Evolutionary conservation across 352 stramenopile species (phyloP), one percentile per base, ranked within the genome.

Genomic region (Phytophthora brassicae): DNA sequence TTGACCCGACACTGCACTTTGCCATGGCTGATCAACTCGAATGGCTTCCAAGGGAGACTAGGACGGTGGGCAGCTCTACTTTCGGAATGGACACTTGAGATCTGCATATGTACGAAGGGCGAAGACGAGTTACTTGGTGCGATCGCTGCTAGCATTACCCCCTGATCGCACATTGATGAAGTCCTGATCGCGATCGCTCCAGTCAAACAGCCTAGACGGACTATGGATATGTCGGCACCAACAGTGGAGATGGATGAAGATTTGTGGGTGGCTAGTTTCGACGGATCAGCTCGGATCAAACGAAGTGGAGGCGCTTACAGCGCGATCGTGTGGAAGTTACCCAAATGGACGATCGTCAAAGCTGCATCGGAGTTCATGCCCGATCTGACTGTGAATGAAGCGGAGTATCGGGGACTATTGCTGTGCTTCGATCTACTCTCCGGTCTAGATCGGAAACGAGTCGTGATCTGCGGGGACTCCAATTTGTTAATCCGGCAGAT

Each of bases 61-160:
- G 24, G 39, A n/a, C 19, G 9, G 12, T 56, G 45, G 55, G 33
- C 45, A 11, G 55, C 24, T 1, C 6, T 63, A 0, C 19, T 46
- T 6, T 56, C 24, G 3, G 0, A 6, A 2, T 63, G 56, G 45
- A 56, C 46, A 7, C 13, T 63, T 9, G 45, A 51, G 19, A 51
- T 63, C n/a, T 11, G 19, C 19, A 56, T 51, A 28, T 63, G 45
- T 13, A 12, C n/a, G 5, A 55, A 45, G 8, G 56, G 46, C 1
- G 56, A 63, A 16, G 36, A 44, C 26, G 45, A 56, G 14, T 45
- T 51, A 5, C 29, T 57, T 5, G 33, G 43, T 16, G 31, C 31
- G 26, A 5, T 67, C 2, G 58, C 45, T 5, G 44, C 55, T 0
- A 56, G 55, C 12, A 50, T 63, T 3, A 63, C 45, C 1, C 35